A percentile compares a stretch with the other conserved stretches of the same genome.
Evolutionary conservation across 1,284 basidiomycete genomes (phyloP).

Genomic region (Hymenochaete sp.): DNA sequence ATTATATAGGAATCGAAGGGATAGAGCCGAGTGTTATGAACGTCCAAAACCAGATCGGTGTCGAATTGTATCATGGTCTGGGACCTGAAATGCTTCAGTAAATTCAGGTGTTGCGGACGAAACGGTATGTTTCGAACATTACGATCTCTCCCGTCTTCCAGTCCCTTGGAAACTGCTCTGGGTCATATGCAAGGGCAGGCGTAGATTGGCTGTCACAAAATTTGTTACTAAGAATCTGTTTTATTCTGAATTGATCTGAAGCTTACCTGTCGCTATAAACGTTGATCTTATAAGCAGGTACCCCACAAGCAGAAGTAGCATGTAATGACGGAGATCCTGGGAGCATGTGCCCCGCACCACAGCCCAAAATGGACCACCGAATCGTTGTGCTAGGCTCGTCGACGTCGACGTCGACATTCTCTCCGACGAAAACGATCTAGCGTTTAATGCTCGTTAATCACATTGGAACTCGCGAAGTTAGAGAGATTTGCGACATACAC

Average conservation of each 20-base stretch:
- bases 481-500: no score
- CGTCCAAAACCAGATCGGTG: constrained; percentile 49
- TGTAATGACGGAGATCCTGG: constrained; percentile 41
- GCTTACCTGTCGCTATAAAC: constrained; percentile 46
- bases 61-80: constrained; percentile 51
- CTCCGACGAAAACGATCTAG: constrained; percentile 47
- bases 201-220: background rate
- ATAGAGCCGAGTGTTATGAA: constrained; percentile 44
- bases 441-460: no score
- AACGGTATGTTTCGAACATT: constrained; percentile 27
- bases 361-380: constrained; percentile 50
- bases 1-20: constrained; percentile 51
- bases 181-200: constrained; percentile 39
- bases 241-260: background rate
- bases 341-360: constrained; percentile 39
- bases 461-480: no score
- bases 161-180: constrained; percentile 35
- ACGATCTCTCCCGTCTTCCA: constrained; percentile 32
- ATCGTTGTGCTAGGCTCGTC: constrained; percentile 49
- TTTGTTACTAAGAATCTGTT: constrained; percentile 1
- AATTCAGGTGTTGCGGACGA: background rate
- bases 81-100: constrained; percentile 29
- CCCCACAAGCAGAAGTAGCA: constrained; percentile 37
- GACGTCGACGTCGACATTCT: constrained; percentile 48
- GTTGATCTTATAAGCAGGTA: constrained; percentile 35